phyloP scores from a whole-genome alignment of 176 grass and related monocot species.

The Paspalum vaginatum region DNA sequence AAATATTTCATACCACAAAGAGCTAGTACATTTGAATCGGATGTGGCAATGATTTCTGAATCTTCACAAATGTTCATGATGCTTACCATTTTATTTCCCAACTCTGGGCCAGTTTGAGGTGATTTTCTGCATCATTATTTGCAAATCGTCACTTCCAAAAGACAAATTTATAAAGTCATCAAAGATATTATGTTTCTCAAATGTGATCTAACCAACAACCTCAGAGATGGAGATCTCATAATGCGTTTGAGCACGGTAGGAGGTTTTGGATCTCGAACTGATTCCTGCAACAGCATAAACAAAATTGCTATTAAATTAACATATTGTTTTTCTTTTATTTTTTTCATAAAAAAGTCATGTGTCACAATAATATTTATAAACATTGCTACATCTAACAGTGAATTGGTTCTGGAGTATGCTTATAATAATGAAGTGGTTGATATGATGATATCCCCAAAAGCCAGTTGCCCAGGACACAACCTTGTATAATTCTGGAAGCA shows the following conservation, averaged over 20 bases:
- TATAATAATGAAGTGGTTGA: too few relatives aligned
- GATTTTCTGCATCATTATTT: constrained; percentile 71
- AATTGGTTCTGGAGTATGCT: too few relatives aligned
- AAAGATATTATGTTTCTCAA: constrained; percentile 25
- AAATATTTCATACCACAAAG: constrained; percentile 11
- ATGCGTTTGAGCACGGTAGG: constrained; percentile 51
- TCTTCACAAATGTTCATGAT: constrained; percentile 22
- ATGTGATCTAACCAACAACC: constrained; percentile 44
- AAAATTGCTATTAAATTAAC: constrained; percentile 27
- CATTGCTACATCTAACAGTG: too few relatives aligned
- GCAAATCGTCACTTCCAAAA: constrained; percentile 42
- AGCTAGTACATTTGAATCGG: neutral
- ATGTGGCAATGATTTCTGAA: constrained; percentile 12
- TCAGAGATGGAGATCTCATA: constrained; percentile 46
- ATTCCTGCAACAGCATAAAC: constrained; percentile 50
- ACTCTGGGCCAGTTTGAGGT: constrained; percentile 44
- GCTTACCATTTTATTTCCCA: constrained; percentile 48
- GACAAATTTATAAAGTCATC: neutral
- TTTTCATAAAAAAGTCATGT: neutral
- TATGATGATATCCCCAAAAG: neutral
- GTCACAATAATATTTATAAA: neutral
- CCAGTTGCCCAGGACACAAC: neutral
- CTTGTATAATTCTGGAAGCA: neutral
- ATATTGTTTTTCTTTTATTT: neutral
- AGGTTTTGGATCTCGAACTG: constrained; percentile 48